Evolutionary conservation across 768 basidiomycete genomes (phyloP), one percentile per base, ranked within the genome.

Genomic region (Phanerodontia chrysosporium): DNA sequence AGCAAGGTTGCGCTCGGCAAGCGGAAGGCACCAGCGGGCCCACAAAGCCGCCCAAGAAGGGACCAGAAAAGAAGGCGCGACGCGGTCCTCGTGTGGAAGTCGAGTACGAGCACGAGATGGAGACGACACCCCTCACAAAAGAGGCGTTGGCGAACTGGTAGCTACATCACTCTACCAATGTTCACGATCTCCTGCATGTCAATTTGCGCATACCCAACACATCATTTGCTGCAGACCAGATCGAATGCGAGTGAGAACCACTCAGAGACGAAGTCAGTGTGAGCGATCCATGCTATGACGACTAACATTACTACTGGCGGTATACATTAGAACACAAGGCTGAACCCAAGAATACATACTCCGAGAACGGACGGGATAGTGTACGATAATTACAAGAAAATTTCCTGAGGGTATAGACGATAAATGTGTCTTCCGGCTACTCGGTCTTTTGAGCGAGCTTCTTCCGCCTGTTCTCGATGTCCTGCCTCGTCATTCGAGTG

Each of bases 51-150:
- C 72, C 79, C 49, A 76, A 76, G 64, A 83, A 83, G 66, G 78
- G 81, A 62, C 80, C 78, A 46, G 82, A 82, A 64, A 86, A 85
- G 70, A 83, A 84, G 71, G 71, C 76, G 27, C 85, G 81, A 65
- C 82, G 86, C 84, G 90, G 86, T 21, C 88, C 93, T 14, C 80
- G 87, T 63, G 88, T 98, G 68, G 92, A 98, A 71, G 88, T 98
- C 67, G 96, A 98, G 73, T 97, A 97, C 84, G 95, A 98, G 72
- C 85, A 92, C 70, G 95, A 97, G 75, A 79, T 89, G 73, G 92
- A 89, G 69, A 86, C 62, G 29, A 61, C 64, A 45, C 70, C 70
- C 14, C 67, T 72, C 46, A 69, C 70, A 25, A 70, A 69, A 58
- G 66, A 69, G 51, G 59, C 62, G 18, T 42, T 70, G 12, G 65